phyloP scores from a whole-genome alignment of 352 stramenopile genomes.

The Globisporangium okanoganense region DNA sequence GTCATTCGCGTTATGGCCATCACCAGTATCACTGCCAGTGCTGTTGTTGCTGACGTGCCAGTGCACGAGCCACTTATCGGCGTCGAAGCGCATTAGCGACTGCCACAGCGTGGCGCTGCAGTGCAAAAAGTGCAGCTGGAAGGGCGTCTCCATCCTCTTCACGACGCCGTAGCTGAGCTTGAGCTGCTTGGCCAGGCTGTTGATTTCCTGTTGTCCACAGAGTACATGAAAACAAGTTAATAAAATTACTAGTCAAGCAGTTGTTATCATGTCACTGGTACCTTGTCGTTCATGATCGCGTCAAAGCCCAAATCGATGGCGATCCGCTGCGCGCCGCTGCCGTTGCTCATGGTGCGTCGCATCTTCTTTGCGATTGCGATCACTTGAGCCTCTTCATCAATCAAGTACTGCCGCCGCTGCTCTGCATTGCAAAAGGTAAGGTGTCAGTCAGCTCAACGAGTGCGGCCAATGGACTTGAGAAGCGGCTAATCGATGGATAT shows the following conservation, averaged over 20 bases:
- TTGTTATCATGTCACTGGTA: no score
- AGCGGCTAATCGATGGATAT: neutral
- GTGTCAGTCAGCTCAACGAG: neutral
- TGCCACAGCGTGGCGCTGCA: conserved; percentile 40
- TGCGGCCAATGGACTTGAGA: neutral
- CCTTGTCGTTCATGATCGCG: conserved; percentile 81
- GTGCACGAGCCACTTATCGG: conserved; percentile 55
- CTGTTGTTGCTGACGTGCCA: conserved; percentile 28
- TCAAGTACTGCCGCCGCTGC: conserved; percentile 43
- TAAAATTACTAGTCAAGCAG: no score
- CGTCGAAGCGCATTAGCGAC: conserved; percentile 59
- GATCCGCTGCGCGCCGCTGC: conserved; percentile 34
- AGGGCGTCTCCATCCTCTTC: conserved; percentile 61
- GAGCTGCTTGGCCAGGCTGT: conserved; percentile 70
- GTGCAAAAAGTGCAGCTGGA: conserved; percentile 61
- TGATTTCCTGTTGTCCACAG: conserved; percentile 35
- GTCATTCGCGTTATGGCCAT: neutral
- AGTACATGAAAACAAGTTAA: no score
- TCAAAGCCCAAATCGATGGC: conserved; percentile 73
- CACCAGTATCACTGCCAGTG: neutral
- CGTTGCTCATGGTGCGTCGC: conserved; percentile 18
- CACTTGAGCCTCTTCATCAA: conserved; percentile 37
- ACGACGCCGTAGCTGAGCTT: conserved; percentile 68
- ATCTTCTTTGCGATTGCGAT: conserved; percentile 26
- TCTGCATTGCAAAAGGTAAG: no score